These are phyloP conservation scores for Saccharomyces paradoxus DNA, from an alignment of 805 yeast species.

Conservation along the genomic window DNA sequence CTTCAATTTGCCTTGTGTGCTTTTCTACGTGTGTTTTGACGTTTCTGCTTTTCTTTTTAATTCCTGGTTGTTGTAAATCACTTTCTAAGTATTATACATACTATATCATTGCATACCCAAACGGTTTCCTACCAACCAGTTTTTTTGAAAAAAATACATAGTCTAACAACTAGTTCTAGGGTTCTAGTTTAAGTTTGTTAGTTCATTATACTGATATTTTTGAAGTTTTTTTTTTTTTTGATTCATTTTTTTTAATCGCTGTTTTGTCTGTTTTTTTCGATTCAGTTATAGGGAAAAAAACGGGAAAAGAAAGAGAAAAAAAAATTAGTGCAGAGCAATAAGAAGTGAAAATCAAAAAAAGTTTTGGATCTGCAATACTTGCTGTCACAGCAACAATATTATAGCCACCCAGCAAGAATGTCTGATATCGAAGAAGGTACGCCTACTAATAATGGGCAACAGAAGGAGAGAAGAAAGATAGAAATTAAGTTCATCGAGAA, in stretches of 20 bases:
- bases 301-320: not conserved
- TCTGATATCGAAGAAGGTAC: not conserved
- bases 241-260: not conserved
- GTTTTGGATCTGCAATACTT: not conserved
- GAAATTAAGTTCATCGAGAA: constrained; percentile 97
- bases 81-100: not conserved
- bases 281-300: not conserved
- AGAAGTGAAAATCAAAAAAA: not conserved
- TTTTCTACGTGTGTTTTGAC: not conserved
- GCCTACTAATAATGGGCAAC: constrained; percentile 2
- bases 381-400: not conserved
- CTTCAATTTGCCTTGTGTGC: not conserved
- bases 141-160: not conserved
- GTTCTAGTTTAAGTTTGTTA: not conserved
- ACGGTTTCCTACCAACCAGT: not conserved
- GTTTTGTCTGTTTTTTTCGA: not conserved
- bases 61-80: not conserved
- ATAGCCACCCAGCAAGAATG: not conserved
- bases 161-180: not conserved
- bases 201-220: not conserved
- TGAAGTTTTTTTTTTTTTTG: not conserved
- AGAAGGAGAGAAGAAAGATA: constrained; percentile 74
- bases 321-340: not conserved
- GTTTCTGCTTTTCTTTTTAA: not conserved
- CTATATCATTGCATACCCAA: not conserved